phyloP scores from a whole-genome alignment of 2,329 filamentous ascomycete species.

The Ophiostoma sp. region DNA sequence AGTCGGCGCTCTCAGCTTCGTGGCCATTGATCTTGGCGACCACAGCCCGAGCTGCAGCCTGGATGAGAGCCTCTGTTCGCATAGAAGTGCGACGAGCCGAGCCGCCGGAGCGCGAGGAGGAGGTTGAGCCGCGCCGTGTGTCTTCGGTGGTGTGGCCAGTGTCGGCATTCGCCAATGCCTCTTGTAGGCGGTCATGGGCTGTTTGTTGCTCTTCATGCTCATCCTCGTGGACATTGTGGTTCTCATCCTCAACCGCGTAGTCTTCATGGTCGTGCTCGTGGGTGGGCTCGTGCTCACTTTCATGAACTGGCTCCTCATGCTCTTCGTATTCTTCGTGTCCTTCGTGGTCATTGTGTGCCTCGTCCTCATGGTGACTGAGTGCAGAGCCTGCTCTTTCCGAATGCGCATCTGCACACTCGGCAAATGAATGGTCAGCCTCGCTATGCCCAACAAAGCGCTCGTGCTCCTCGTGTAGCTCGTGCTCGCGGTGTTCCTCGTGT shows the following conservation, averaged over 20 bases:
- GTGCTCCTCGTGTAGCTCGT: background rate
- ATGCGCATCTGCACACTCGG: background rate
- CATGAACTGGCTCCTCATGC: background rate
- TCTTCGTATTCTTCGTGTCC: too few relatives aligned
- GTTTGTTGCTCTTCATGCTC: background rate
- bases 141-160: background rate
- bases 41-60: slow-evolving; percentile 48
- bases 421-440: slow-evolving; percentile 13
- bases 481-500: background rate
- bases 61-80: slow-evolving; percentile 49
- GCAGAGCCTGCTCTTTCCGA: background rate
- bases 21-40: slow-evolving; percentile 44
- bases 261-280: too few relatives aligned
- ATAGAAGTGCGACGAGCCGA: slow-evolving; percentile 38
- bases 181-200: background rate
- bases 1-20: slow-evolving; percentile 25
- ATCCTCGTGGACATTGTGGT: background rate
- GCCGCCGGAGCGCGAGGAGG: slow-evolving; percentile 21
- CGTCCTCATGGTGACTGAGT: background rate
- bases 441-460: slow-evolving; percentile 7
- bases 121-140: slow-evolving; percentile 15
- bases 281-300: slow-evolving; percentile 2
- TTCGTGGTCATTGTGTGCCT: background rate
- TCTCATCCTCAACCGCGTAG: background rate
- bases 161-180: background rate